A percentile compares a stretch with the other conserved stretches of the same genome.
phyloP scores from a whole-genome alignment of 2,329 filamentous ascomycete species.

The Colletotrichum eremochloae region DNA sequence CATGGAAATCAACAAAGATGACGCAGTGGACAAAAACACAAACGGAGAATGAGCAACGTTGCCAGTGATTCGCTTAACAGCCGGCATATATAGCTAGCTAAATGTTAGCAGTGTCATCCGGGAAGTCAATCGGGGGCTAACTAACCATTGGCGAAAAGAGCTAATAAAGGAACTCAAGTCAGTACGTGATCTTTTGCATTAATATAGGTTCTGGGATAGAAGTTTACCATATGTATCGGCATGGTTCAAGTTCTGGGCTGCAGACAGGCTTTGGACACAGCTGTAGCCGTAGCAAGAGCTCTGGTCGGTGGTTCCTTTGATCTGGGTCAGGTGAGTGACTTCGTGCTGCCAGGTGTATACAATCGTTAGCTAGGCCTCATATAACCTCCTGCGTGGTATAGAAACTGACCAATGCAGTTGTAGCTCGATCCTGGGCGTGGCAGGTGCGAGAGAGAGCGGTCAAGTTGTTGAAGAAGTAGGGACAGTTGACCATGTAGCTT shows the following conservation, averaged over 20 bases:
- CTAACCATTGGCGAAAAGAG: constrained; percentile 52
- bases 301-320: constrained; percentile 70
- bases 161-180: neutral
- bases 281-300: constrained; percentile 66
- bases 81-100: constrained; percentile 51
- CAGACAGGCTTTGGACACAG: constrained; percentile 63
- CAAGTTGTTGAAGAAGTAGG: constrained; percentile 69
- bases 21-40: too few species aligned
- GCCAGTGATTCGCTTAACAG: constrained; percentile 50
- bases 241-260: constrained; percentile 68
- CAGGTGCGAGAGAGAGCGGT: constrained; percentile 64
- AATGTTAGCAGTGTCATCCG: neutral
- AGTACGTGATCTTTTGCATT: neutral
- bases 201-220: neutral
- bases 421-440: constrained; percentile 75
- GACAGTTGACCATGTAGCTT: constrained; percentile 73
- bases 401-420: constrained; percentile 63
- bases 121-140: neutral
- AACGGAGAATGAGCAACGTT: neutral
- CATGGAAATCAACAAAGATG: neutral
- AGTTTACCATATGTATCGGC: constrained; percentile 67
- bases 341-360: constrained; percentile 61
- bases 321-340: constrained; percentile 71
- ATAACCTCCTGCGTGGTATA: neutral
- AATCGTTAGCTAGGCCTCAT: neutral